phyloP scores from a whole-genome alignment of 768 basidiomycete species.

The Calocera cornea region DNA sequence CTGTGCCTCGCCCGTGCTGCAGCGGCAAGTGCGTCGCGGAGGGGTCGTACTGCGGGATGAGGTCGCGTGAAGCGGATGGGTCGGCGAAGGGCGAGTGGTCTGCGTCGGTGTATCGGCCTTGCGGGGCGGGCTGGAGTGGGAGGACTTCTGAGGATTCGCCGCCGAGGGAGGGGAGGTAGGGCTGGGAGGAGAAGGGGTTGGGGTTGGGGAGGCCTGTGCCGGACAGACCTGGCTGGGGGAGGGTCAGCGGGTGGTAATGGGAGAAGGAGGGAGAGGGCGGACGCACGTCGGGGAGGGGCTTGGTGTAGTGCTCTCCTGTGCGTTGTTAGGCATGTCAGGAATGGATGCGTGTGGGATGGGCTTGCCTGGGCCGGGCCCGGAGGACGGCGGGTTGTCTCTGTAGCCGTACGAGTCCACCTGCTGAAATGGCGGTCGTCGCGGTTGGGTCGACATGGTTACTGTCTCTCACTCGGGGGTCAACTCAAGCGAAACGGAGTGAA shows the following conservation, averaged over 20 bases:
- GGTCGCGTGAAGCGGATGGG: not conserved
- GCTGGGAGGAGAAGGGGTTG: constrained; percentile 4
- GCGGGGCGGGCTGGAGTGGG: not conserved
- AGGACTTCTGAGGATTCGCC: not conserved
- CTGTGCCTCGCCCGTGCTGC: not conserved
- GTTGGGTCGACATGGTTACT: not conserved
- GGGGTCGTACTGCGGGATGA: not conserved
- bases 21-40: not conserved
- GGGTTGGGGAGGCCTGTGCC: not conserved
- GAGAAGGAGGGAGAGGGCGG: not conserved
- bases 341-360: too few species aligned
- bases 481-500: too few species aligned
- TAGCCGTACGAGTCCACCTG: not conserved
- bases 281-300: not conserved
- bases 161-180: not conserved
- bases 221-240: not conserved
- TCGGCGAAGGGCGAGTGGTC: not conserved
- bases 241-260: not conserved
- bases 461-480: too few species aligned
- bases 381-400: not conserved
- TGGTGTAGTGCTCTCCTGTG: not conserved
- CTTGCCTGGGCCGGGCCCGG: too few species aligned
- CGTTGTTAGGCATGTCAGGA: not conserved
- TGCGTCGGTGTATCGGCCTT: not conserved
- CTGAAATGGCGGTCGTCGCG: not conserved